Evolutionary conservation across 2,329 filamentous ascomycete species (phyloP), one percentile per base, ranked within the genome.

Genomic region (Curvularia hawaiiensis): DNA sequence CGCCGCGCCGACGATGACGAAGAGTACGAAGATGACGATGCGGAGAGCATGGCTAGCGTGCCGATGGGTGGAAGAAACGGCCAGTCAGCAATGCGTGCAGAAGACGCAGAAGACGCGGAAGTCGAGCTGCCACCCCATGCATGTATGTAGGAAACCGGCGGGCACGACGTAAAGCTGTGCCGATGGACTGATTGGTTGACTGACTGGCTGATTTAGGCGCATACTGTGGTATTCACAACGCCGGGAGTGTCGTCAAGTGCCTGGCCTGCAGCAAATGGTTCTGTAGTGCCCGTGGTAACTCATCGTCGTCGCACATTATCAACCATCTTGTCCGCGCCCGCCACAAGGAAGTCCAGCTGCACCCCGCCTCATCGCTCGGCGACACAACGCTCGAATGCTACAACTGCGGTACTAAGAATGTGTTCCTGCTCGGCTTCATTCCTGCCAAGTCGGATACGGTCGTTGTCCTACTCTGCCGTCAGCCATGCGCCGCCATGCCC

Each of bases 351-450:
- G 95, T 99, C 52, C 94, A 97, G 77, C 87, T 99, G 54, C 95
- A 99, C 76, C 94, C 95, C 8, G 88, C 89, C 66, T 98, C 95
- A 18, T 89, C 92, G 8, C 87, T 99, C 11, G 95, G 95, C 63
- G 96, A 99, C 75, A 99, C 95, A 0, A 91, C 96, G 38, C 85
- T 99, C 61, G 95, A 99, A 81, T 99, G 95, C 80, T 99, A 99
- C 82, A 98, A 97, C 79, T 99, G 95, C 77, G 95, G 94, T 46
- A 97, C 92, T n/a, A 98, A 97, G 80, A 99, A 99, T 75, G 94
- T 97, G 48, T 99, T 99, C 69, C 83, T 98, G 35, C 88, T 99
- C 28, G 95, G 95, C 7, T 99, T 99, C 76, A 99, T 99, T 67
- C 96, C 95, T 10, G 95, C 95, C 55, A 99, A 99, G 76, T 98